Conservation (phyloP, 305 asterid species). For the Petunia hybrid region DNA sequence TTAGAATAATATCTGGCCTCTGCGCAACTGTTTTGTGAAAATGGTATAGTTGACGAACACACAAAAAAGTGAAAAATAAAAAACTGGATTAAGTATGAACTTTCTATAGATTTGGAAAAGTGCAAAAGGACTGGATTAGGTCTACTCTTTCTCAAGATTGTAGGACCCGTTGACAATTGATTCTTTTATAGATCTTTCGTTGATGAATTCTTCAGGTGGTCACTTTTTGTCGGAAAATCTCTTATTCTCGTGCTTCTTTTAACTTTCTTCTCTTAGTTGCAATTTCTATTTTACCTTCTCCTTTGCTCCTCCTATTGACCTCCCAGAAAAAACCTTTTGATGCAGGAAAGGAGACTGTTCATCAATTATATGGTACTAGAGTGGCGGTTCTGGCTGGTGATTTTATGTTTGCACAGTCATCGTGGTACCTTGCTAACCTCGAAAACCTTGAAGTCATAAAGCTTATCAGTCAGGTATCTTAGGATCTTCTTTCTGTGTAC, state of each 20-base stretch:
- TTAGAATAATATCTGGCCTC: not conserved
- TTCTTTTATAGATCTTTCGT: not conserved
- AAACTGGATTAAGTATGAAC: not conserved
- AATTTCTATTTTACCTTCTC: not conserved
- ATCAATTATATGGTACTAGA: slow-evolving; percentile 86
- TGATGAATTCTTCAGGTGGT: not conserved
- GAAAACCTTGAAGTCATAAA: slow-evolving; percentile 95
- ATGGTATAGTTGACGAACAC: not conserved
- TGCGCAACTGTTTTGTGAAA: not conserved
- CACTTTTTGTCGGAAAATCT: not conserved
- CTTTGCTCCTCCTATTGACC: slow-evolving; percentile 1
- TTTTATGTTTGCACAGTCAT: slow-evolving; percentile 97
- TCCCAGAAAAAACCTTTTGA: not conserved
- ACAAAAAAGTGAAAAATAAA: not conserved
- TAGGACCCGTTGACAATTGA: not conserved
- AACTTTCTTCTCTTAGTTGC: not conserved
- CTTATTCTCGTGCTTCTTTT: not conserved
- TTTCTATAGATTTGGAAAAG: not conserved
- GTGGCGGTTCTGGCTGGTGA: slow-evolving; percentile 97
- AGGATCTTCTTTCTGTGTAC: slow-evolving; percentile 6
- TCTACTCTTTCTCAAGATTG: not conserved
- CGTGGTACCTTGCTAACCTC: slow-evolving; percentile 97
- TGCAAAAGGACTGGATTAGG: not conserved
- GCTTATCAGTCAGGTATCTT: slow-evolving; percentile 89
- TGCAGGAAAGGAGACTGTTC: slow-evolving; percentile 89